Base-by-base conservation (phyloP, 208 protist species). In the Acanthamoeba sp. region DNA sequence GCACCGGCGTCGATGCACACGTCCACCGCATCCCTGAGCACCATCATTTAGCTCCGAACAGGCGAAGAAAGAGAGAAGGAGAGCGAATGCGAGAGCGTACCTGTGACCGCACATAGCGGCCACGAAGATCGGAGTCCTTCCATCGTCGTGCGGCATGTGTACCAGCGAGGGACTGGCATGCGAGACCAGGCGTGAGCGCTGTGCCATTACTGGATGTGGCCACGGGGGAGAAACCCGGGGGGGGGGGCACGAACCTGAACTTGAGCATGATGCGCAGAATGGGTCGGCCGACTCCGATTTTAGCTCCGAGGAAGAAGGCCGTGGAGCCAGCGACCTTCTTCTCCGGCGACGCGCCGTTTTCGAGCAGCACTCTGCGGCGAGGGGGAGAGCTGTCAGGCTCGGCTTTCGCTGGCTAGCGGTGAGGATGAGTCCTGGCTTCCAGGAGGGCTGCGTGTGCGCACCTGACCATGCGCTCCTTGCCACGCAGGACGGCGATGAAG, bases 381-480 rank as follows among this genome's bases (percentile, higher is more conserved):
- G n/a, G n/a, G 66, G 12, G 32, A 38, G n/a, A 40, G 66, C n/a
- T 7, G 2, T 0, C 32, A 40, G 32, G 34, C 24, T 24, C 24
- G 22, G 20, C 59, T 66, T 66, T 66, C 24, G 24, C 59, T 66
- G 59, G 20, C 22, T 66, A 66, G n/a, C 34, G 5, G 45, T 6
- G 45, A 50, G 45, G 5, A 14, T 50, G 45, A 50, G 45, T 14
- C 12, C 45, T 48, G 45, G 5, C 0, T 6, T 50, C 45, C 18
- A 2, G 45, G 12, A 48, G 32, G 1, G 36, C 9, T 38, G 18
- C 36, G 32, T 10, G 18, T 27, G 27, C 1, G 32, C 36, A 80
- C 69, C 78, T 48, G 40, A 87, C 78, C 78, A 87, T 87, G n/a
- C 78, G 78, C 78, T 48, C 78, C 22, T 87, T 87, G 78, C 78